Evolutionary conservation across 352 stramenopile genomes (phyloP), one percentile per base, ranked within the genome.

Genomic region (Globisporangium paddicum): DNA sequence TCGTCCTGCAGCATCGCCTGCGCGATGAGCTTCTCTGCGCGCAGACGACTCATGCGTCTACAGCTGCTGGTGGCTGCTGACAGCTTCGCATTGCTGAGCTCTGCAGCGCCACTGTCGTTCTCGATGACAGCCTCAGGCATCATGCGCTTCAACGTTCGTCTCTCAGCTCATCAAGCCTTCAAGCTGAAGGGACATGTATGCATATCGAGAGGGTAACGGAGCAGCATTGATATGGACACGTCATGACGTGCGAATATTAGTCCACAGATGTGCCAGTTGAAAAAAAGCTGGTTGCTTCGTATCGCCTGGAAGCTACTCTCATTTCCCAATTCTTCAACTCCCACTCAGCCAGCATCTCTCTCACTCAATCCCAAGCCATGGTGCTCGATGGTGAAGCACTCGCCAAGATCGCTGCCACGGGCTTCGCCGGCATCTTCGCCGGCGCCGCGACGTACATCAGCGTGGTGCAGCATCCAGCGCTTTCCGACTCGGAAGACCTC

Each of bases 1-100:
- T 53, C 49, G 40, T 44, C 34, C 7, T 7, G 30, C 23, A 32
- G 37, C 10, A 21, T 37, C 21, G 69, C 75, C 32, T 59, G 47
- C 5, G 69, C 67, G 42, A 84, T 66, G 46, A 79, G n/a, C 42
- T 68, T 62, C 63, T 87, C 71, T 0, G 77, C 75, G 28, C 72
- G 65, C 55, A 83, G 46, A 14, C 77, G 71, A 18, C 64, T 79
- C 71, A 81, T 73, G 4, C 45, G 55, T 1, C 57, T 63, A 0
- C 23, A 30, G 5, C 21, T 5, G 1, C 25, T 8, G 7, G 50
- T 25, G 13, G 34, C 23, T 32, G 25, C 13, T 16, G 23, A 10
- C 14, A 47, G 50, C 50, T 57, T 35, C n/a, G 14, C 34, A 28
- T 16, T 18, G n/a, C n/a, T n/a, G 28, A 21, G 28, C 1, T 54